These are phyloP conservation scores for Populus davidiana DNA, from an alignment of 345 rosid species.

Conservation along the genomic window DNA sequence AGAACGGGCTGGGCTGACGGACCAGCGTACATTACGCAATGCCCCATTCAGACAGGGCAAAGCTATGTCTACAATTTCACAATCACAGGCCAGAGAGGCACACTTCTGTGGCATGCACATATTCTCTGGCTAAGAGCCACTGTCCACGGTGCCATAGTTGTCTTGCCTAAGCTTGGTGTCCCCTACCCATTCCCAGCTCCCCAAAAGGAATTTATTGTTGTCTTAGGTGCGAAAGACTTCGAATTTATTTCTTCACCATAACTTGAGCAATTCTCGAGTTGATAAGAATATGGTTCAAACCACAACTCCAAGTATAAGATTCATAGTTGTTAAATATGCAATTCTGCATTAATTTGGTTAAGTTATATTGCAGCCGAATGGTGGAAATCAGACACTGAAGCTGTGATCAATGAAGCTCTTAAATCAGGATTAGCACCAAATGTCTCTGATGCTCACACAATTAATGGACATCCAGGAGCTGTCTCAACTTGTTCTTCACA, in stretches of 20 bases:
- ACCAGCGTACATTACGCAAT: conserved; percentile 76
- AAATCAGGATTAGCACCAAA: conserved; percentile 61
- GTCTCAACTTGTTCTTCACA: conserved; percentile 43
- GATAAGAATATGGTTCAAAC: background rate
- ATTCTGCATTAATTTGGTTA: background rate
- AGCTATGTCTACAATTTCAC: conserved; percentile 53
- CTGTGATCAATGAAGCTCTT: conserved; percentile 45
- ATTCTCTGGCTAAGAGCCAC: conserved; percentile 67
- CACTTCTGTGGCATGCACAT: conserved; percentile 74
- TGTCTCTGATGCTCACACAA: conserved; percentile 70
- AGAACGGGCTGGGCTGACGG: conserved; percentile 87
- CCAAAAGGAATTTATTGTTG: conserved; percentile 43
- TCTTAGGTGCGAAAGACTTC: conserved; percentile 37
- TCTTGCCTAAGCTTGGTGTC: conserved; percentile 56
- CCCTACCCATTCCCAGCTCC: conserved; percentile 68
- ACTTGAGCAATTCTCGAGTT: no score
- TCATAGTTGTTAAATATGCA: background rate
- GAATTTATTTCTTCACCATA: background rate
- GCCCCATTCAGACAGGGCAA: conserved; percentile 67
- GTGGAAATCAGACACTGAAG: conserved; percentile 69
- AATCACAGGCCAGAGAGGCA: conserved; percentile 64
- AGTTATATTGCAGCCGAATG: conserved; percentile 49
- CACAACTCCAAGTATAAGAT: background rate
- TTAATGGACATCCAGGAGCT: conserved; percentile 63
- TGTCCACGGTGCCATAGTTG: conserved; percentile 59